Conservation (phyloP, 768 basidiomycete genomes). For the Boletellus sp. region DNA sequence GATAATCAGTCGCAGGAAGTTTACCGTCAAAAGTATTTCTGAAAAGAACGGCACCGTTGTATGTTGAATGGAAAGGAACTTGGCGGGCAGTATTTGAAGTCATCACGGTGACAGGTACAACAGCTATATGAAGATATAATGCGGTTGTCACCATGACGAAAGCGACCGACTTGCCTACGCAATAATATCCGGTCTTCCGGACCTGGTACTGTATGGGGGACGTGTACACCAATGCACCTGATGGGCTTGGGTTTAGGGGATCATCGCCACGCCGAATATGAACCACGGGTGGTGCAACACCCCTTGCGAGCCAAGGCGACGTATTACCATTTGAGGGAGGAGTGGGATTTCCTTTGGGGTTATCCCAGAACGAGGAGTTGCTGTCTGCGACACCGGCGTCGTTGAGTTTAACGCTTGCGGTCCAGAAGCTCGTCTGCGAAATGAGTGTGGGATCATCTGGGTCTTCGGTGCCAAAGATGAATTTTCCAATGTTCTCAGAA, state of each 20-base stretch:
- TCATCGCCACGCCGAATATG: slow-evolving; percentile 22
- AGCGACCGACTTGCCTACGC: slow-evolving; percentile 67
- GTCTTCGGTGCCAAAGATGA: slow-evolving; percentile 62
- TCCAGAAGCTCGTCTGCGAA: slow-evolving; percentile 84
- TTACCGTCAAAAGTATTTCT: slow-evolving; percentile 84
- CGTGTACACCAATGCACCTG: slow-evolving; percentile 51
- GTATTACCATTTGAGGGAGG: slow-evolving; percentile 45
- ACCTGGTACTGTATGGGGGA: slow-evolving; percentile 82
- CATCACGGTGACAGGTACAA: slow-evolving; percentile 86
- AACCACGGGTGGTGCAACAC: slow-evolving; percentile 7
- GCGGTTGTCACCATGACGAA: not conserved
- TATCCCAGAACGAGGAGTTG: slow-evolving; percentile 50
- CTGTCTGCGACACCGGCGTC: slow-evolving; percentile 19
- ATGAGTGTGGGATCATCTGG: slow-evolving; percentile 58
- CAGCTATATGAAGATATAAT: slow-evolving; percentile 45
- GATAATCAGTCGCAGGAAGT: slow-evolving; percentile 91
- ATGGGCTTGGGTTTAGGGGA: slow-evolving; percentile 46
- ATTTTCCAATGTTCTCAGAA: slow-evolving; percentile 71
- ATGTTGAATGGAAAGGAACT: slow-evolving; percentile 67
- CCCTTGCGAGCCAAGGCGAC: slow-evolving; percentile 46
- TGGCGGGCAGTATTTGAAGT: slow-evolving; percentile 32
- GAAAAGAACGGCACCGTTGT: slow-evolving; percentile 79
- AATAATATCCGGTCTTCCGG: slow-evolving; percentile 89
- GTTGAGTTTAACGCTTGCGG: slow-evolving; percentile 67
- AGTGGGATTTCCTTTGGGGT: slow-evolving; percentile 57